Base-by-base conservation (phyloP, 2,329 filamentous ascomycete species). In the Domatiomyces catenatus region DNA sequence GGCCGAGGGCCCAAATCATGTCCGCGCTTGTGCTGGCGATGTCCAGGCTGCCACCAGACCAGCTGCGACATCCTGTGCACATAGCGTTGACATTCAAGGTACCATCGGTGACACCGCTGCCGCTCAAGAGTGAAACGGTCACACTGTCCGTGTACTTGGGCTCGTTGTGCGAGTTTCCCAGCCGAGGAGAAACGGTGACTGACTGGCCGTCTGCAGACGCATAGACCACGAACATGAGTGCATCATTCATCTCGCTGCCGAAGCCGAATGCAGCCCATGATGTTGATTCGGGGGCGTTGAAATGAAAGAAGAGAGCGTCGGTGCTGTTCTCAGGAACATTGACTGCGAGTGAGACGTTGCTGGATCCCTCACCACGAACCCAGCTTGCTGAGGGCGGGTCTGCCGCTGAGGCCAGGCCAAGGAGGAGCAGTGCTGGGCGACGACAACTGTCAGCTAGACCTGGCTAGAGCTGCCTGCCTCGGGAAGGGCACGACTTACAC, bases 1-100 rank as follows among this genome's bases (percentile, higher is more conserved):
- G 73, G 0, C 79, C 79, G 19, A 74, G 65, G 17, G 75, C 79
- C 59, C 73, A 82, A 50, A 80, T 73, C 63, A 75, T 77, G 54
- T 74, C 70, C 3, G 24, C 32, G 12, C 64, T 62, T 12, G 64
- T 66, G 48, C 68, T 72, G n/a, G 62, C 65, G n/a, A 75, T 66
- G 57, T 81, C 70, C 51, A 81, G 62, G 36, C 62, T 68, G 39
- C 74, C 73, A 12, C 63, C 63, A 10, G 62, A 62, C 76, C 76
- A 80, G 44, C 62, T 68, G 32, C 74, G 70, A 57, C 75, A 81
- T 58, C 74, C 71, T 26, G 57, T 64, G 64, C 78, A 81, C 42
- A 69, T 69, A 1, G 69, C 76, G 49, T 71, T 73, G 54, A 75
- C 72, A 36, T 71, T 67, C 63, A 64, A 66, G 26, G 63, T 64